phyloP scores from a whole-genome alignment of 352 stramenopile genomes.

The Phytophthora europaea region DNA sequence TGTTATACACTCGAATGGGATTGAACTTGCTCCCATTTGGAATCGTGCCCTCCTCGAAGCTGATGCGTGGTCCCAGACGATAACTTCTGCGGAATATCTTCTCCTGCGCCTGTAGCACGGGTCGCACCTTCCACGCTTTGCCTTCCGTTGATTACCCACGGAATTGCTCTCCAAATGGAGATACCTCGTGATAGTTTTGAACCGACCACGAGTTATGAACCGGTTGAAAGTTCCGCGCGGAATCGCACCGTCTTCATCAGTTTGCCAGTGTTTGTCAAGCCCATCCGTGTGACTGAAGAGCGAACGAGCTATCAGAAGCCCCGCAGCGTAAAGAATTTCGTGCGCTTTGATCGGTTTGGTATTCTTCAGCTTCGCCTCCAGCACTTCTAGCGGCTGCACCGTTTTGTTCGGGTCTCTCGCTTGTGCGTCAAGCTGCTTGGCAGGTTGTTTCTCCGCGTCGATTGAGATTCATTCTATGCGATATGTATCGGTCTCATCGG shows the following conservation, averaged over 20 bases:
- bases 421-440: neutral
- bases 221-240: slow-evolving; percentile 2
- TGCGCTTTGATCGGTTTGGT: neutral
- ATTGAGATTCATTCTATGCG: neutral
- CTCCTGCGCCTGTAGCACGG: slow-evolving; percentile 7
- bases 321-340: neutral
- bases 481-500: neutral
- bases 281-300: neutral
- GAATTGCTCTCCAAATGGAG: slow-evolving; percentile 14
- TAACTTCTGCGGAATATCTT: slow-evolving; percentile 20
- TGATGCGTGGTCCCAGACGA: slow-evolving; percentile 8
- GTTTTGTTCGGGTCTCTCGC: neutral
- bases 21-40: slow-evolving; percentile 21
- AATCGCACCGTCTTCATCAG: neutral
- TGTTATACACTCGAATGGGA: slow-evolving; percentile 26
- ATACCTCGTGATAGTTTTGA: slow-evolving; percentile 12
- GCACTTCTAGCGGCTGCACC: neutral
- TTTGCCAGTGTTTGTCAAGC: neutral
- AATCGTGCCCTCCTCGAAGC: slow-evolving; percentile 28
- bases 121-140: slow-evolving; percentile 21
- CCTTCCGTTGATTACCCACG: neutral
- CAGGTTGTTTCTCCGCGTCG: neutral
- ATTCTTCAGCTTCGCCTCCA: neutral
- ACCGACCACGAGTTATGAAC: slow-evolving; percentile 19
- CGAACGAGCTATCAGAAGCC: neutral